phyloP scores from a whole-genome alignment of 1,284 basidiomycete species.

The Tremellales sp. region DNA sequence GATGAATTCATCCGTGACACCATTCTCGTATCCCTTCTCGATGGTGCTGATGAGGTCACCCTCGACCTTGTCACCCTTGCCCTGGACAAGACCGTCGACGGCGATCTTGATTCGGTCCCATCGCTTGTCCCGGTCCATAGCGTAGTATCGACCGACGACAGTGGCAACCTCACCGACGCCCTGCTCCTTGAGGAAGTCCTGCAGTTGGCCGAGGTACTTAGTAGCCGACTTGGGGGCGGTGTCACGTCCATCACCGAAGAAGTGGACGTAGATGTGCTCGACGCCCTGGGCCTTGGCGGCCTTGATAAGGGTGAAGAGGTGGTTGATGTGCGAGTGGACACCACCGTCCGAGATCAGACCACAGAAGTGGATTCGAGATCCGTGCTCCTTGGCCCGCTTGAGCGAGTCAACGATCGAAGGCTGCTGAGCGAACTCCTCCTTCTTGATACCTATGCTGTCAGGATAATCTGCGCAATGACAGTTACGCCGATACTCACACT shows the following conservation, averaged over 20 bases:
- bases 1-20: constrained; percentile 86
- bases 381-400: constrained; percentile 71
- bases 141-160: constrained; percentile 82
- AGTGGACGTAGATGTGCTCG: constrained; percentile 81
- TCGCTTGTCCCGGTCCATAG: constrained; percentile 92
- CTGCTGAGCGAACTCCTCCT: constrained; percentile 76
- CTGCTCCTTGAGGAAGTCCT: constrained; percentile 70
- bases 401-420: constrained; percentile 65
- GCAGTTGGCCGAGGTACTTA: constrained; percentile 68
- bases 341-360: constrained; percentile 89
- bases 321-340: constrained; percentile 87
- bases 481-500: constrained; percentile 50
- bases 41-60: constrained; percentile 61
- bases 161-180: constrained; percentile 64
- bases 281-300: constrained; percentile 78
- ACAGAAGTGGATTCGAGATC: constrained; percentile 74
- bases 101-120: constrained; percentile 89
- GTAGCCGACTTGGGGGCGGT: constrained; percentile 76
- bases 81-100: constrained; percentile 72
- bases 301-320: constrained; percentile 80
- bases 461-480: not conserved
- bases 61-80: constrained; percentile 60
- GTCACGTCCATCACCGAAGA: constrained; percentile 79
- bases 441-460: constrained; percentile 75
- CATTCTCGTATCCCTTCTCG: constrained; percentile 68